Evolutionary conservation across 495 filamentous ascomycete species (phyloP), one percentile per base, ranked within the genome.

Genomic region (Lophium mytilinum): DNA sequence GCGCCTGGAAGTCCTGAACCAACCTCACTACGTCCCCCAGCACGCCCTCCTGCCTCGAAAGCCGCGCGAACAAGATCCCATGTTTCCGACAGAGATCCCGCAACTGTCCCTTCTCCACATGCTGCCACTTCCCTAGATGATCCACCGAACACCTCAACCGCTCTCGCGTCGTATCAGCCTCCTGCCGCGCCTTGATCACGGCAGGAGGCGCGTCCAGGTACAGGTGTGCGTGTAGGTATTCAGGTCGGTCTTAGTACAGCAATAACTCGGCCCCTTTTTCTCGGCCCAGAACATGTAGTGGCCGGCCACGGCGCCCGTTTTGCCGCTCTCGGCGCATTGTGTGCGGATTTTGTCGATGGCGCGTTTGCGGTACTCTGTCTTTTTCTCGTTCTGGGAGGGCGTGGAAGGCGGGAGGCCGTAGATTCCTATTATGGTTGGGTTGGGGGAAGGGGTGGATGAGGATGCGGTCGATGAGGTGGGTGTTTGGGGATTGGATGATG

Each of bases 201-300:
- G 74, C 66, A 0, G 72, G 56, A 9, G 69, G 57, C n/a, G 73
- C 53, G 46, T 83, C 67, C 52, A 87, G 61, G 63, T 87, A 85
- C 6, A 87, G 17, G 87, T 80, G 60, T 87, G 83, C 0, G 81
- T 82, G 62, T 74, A 86, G 0, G 62, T 68, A 0, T 76, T 41
- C 17, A 78, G 45, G 64, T 86, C 83, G 19, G 57, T 65, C 35
- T 69, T 33, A 9, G 80, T 84, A 46, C 62, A 71, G 3, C 82
- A 74, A 52, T 62, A 70, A 3, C 81, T 73, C 19, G 53, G 12
- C 21, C 68, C 64, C 33, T 74, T 66, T 5, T 69, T 70, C 45
- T 77, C 72, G 4, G 64, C 14, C 81, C 80, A 86, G 62, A 85
- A 79, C 73, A 81, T 82, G 65, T 73, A 77, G 61, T 86, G 82